Conservation (phyloP, 306 rosid genomes). For the Boehmeria nivea region DNA sequence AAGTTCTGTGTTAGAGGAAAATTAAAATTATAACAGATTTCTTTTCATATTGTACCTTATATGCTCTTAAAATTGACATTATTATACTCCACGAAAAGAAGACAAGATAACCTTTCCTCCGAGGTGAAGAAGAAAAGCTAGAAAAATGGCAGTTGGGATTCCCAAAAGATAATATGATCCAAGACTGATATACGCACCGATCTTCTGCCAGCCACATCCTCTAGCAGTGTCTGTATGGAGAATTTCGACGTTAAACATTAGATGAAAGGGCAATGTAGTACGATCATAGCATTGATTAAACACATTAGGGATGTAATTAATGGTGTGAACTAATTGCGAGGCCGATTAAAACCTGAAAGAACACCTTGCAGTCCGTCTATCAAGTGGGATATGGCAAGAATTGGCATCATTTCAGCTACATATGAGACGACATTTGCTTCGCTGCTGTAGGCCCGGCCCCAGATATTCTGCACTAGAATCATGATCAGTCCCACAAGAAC, state of each 20-base stretch:
- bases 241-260: too few species aligned
- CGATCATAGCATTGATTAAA: too few species aligned
- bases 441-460: slow-evolving; percentile 14
- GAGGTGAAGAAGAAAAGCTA: slow-evolving; percentile 17
- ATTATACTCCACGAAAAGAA: too few species aligned
- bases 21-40: too few species aligned
- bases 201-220: slow-evolving; percentile 29
- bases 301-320: too few species aligned
- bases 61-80: too few species aligned
- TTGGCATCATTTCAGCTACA: background rate
- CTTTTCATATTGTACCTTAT: too few species aligned
- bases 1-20: too few species aligned
- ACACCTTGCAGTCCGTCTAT: slow-evolving; percentile 8
- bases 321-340: too few species aligned
- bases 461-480: slow-evolving; percentile 6
- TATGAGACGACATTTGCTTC: slow-evolving; percentile 1
- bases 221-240: slow-evolving; percentile 8
- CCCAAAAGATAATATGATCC: slow-evolving; percentile 17
- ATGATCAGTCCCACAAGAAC: background rate
- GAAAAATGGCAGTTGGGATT: slow-evolving; percentile 7
- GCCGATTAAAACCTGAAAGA: slow-evolving; percentile 2
- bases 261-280: too few species aligned
- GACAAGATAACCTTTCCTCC: slow-evolving; percentile 9
- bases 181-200: slow-evolving; percentile 25
- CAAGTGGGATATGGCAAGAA: slow-evolving; percentile 3